Evolutionary conservation across 2,329 filamentous ascomycete species (phyloP).

Genomic region (Teratosphaeria epicoccoides): DNA sequence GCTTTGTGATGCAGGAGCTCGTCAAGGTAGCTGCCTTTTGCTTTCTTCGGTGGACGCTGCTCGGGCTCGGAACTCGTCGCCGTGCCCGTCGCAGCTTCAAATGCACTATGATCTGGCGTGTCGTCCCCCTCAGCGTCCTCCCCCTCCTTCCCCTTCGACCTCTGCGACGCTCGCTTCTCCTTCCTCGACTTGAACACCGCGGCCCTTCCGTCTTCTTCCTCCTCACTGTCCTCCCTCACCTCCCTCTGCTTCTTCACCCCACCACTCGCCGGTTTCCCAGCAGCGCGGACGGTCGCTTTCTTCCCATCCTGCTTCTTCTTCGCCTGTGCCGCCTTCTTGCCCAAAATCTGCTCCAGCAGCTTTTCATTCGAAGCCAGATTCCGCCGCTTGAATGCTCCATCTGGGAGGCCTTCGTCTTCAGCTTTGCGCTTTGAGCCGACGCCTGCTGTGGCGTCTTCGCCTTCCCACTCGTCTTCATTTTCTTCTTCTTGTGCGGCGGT

Average conservation of each 20-base stretch:
- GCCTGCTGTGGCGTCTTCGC: slow-evolving; percentile 9
- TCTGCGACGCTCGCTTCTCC: slow-evolving; percentile 1
- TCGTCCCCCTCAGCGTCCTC: background rate
- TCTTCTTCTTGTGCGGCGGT: slow-evolving; percentile 34
- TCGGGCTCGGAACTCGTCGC: background rate
- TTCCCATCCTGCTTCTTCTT: slow-evolving; percentile 14
- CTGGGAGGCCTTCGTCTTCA: slow-evolving; percentile 11
- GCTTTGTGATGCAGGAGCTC: slow-evolving; percentile 40
- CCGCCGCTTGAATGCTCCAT: slow-evolving; percentile 28
- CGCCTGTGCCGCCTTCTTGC: slow-evolving; percentile 29
- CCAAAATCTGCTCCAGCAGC: slow-evolving; percentile 32
- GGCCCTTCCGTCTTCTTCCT: slow-evolving; percentile 20
- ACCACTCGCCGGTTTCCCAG: background rate
- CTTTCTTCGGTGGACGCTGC: slow-evolving; percentile 24
- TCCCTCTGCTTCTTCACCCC: background rate
- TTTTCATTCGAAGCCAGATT: slow-evolving; percentile 32
- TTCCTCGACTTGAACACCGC: slow-evolving; percentile 12
- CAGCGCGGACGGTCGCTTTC: background rate
- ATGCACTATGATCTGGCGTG: background rate
- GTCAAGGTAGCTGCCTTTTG: slow-evolving; percentile 43
- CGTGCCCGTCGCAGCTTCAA: background rate
- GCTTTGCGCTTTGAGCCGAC: slow-evolving; percentile 10
- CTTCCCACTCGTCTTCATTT: slow-evolving; percentile 44
- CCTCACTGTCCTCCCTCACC: slow-evolving; percentile 24
- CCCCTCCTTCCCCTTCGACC: background rate